A percentile compares a stretch with the other conserved stretches of the same genome.
Evolutionary conservation across 768 basidiomycete genomes (phyloP).

Genomic region (Amanita thiersii): DNA sequence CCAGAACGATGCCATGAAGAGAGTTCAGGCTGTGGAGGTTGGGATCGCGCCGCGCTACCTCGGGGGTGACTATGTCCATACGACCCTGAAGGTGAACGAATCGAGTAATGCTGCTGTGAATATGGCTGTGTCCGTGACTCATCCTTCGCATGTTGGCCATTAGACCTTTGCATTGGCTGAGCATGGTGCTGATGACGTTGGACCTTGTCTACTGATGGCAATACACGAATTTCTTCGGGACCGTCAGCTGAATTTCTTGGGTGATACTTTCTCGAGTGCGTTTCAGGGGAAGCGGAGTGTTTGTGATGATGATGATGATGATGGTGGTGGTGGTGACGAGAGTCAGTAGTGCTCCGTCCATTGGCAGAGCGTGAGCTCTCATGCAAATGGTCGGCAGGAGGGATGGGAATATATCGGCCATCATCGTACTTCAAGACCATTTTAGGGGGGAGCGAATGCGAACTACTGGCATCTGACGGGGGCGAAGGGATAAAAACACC

Average conservation of each 20-base stretch:
- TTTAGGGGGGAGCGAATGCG: constrained; percentile 53
- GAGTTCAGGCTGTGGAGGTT: constrained; percentile 33
- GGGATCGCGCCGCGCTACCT: neutral
- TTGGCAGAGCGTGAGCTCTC: constrained; percentile 14
- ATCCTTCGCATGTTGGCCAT: constrained; percentile 13
- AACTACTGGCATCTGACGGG: constrained; percentile 40
- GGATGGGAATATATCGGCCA: constrained; percentile 60
- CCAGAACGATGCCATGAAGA: constrained; percentile 21
- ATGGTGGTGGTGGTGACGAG: neutral
- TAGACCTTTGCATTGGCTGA: constrained; percentile 36
- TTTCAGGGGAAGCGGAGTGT: constrained; percentile 28
- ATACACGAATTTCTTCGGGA: constrained; percentile 58
- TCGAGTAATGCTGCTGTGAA: constrained; percentile 16
- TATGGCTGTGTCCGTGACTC: constrained; percentile 17
- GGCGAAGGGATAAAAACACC: constrained; percentile 34
- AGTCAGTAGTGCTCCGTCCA: constrained; percentile 6
- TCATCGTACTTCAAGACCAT: constrained; percentile 66
- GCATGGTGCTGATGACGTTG: constrained; percentile 32
- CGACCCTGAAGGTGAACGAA: constrained; percentile 15
- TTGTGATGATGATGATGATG: constrained; percentile 26
- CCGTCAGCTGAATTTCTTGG: constrained; percentile 19
- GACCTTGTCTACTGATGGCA: constrained; percentile 39
- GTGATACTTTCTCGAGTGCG: constrained; percentile 17
- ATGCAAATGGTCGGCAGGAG: constrained; percentile 23
- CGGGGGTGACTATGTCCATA: neutral